Percentiles rank a stretch among this genome's conserved stretches.
Evolutionary conservation across 495 filamentous ascomycete genomes (phyloP).

Genomic region (Rostrohypoxylon terebratum): DNA sequence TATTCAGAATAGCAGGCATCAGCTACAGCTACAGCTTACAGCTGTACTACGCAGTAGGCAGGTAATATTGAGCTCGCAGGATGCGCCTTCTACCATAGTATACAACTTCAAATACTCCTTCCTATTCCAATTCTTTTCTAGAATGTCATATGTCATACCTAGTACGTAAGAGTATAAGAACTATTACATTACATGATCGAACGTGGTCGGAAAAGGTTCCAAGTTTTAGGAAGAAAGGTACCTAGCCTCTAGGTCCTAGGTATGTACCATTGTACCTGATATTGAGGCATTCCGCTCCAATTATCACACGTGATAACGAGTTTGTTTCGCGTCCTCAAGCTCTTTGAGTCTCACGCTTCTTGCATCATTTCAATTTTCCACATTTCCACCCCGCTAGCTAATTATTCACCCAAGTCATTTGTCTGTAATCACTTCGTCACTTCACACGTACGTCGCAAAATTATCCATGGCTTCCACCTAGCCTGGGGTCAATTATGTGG

Average conservation of each 20-base stretch:
- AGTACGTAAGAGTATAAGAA: not conserved
- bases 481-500: conserved; percentile 62
- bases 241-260: too few species aligned
- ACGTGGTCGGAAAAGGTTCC: not conserved
- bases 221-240: not conserved
- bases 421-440: not conserved
- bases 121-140: too few species aligned
- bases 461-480: not conserved
- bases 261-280: not conserved
- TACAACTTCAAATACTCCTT: too few species aligned
- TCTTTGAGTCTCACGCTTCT: conserved; percentile 14
- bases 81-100: too few species aligned
- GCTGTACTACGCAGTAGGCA: too few species aligned
- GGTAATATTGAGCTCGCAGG: too few species aligned
- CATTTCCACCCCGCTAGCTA: conserved; percentile 17
- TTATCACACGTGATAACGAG: conserved; percentile 39
- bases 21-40: too few species aligned
- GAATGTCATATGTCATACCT: not conserved
- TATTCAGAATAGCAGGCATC: not conserved
- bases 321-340: conserved; percentile 33
- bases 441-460: not conserved
- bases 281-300: not conserved
- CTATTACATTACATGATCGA: not conserved
- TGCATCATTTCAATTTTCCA: conserved; percentile 24
- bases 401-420: conserved; percentile 1